Evolutionary conservation across 2,329 filamentous ascomycete genomes (phyloP), one percentile per base, ranked within the genome.

Genomic region (Colletotrichum godetiae): DNA sequence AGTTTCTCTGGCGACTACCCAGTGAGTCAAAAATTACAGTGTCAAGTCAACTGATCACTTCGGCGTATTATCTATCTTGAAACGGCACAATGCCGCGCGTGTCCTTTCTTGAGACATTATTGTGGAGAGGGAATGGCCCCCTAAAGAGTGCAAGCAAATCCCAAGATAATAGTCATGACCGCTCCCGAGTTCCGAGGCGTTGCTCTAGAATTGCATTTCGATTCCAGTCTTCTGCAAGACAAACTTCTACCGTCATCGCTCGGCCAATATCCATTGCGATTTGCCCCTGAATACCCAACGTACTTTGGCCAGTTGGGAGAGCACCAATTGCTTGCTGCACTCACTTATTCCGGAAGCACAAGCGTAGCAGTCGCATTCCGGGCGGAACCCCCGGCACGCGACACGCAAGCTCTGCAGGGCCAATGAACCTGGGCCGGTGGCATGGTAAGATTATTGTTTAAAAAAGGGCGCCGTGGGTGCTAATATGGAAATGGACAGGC

Each of bases 351-450:
- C 42, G 22, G 15, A 24, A 31, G 37, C 61, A 57, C 53, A 46
- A 62, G 60, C 61, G 29, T 46, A 52, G 57, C 35, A 53, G 68
- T 62, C 33, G 33, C 64, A 62, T 57, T n/a, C 29, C 12, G 8
- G 19, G 57, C 46, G 22, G 27, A 53, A 62, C 42, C 57, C 57
- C 57, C 37, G 42, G 53, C 31, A 53, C 5, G 52, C 63, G 31
- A 72, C 64, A 68, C 57, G 64, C 68, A 72, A 49, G 57, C 65
- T 55, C 27, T 33, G 15, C 22, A 53, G 55, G 29, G 60, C 60
- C 27, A 7, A 22, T 46, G 19, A 11, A 22, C 35, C 42, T 56
- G 12, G 49, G 5, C 37, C 52, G 37, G 31, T 60, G 42, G 12
- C 33, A 33, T 60, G n/a, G 33, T 46, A 46, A 46, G 42, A 46